Evolutionary conservation across 208 protist genomes (phyloP), one percentile per base, ranked within the genome.

Genomic region (Leishmania tarentolae): DNA sequence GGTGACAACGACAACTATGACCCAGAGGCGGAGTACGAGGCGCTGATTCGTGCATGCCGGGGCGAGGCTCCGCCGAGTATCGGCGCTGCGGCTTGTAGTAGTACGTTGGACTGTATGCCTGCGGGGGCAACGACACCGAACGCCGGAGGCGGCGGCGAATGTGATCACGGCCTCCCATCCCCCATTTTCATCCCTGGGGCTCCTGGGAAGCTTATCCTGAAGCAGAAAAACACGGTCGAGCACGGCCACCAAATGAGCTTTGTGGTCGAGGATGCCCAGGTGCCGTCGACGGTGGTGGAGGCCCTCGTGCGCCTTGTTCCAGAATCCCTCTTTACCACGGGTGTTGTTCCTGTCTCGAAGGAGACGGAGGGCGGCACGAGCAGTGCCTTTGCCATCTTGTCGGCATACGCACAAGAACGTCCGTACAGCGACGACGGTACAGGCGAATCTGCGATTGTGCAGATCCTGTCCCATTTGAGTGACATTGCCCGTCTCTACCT

Each of bases 221-320:
- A 97, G 81, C 81, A 91, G 53, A 82, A 85, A 52, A 95, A 92
- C 78, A 92, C 72, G 21, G 88, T 97, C 5, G 86, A 93, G 69
- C n/a, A 81, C 8, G 93, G 93, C 0, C 80, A 91, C n/a, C 93
- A 97, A 78, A 80, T 94, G 82, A 91, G 73, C 74, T 92, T 90
- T 70, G 76, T 89, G 17, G 42, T 85, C 8, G 85, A 95, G 78
- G 85, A 90, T 44, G 76, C 83, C 19, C 69, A 89, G 31, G 79
- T 96, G 52, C 88, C 85, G 24, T 31, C 86, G 9, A 79, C 81
- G 6, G 83, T 95, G 21, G 86, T 92, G 68, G 76, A 84, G 21
- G 83, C 76, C 6, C 79, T 94, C 40, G 53, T 82, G 72, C 46
- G 40, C 3, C 78, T 80, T 40, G 73, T 81, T n/a, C 69, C 81